phyloP scores from a whole-genome alignment of 257 asterid genomes.

The Nicotiana tabacum region DNA sequence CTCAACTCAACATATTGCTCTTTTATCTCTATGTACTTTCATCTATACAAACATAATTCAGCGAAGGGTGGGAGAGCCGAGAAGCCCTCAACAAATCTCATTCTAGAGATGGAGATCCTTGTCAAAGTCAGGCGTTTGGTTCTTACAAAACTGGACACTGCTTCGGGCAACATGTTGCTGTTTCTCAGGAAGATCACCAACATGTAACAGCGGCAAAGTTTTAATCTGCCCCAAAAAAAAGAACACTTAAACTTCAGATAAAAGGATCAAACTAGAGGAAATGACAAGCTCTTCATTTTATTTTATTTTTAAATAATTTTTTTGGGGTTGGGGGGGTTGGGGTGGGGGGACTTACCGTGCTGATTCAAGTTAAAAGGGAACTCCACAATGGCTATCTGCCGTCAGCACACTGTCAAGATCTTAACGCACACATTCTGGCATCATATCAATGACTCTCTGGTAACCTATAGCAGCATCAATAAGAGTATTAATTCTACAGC shows the following conservation, averaged over 20 bases:
- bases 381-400: slow-evolving; percentile 5
- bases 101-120: background rate
- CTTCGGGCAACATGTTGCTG: background rate
- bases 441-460: slow-evolving; percentile 78
- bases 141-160: slow-evolving; percentile 17
- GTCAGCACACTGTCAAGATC: slow-evolving; percentile 18
- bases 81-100: background rate
- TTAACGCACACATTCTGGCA: background rate
- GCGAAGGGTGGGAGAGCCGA: background rate
- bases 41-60: background rate
- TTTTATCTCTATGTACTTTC: background rate
- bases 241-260: background rate
- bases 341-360: background rate
- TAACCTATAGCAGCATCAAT: slow-evolving; percentile 44
- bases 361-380: background rate
- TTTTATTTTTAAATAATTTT: too few species aligned
- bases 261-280: background rate
- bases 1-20: background rate
- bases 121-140: background rate
- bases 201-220: background rate
- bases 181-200: background rate
- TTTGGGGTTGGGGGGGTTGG: too few species aligned
- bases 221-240: background rate
- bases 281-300: background rate
- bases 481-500: background rate